Base-by-base conservation (phyloP, 805 yeast species). In the Nakazawaea populi region DNA sequence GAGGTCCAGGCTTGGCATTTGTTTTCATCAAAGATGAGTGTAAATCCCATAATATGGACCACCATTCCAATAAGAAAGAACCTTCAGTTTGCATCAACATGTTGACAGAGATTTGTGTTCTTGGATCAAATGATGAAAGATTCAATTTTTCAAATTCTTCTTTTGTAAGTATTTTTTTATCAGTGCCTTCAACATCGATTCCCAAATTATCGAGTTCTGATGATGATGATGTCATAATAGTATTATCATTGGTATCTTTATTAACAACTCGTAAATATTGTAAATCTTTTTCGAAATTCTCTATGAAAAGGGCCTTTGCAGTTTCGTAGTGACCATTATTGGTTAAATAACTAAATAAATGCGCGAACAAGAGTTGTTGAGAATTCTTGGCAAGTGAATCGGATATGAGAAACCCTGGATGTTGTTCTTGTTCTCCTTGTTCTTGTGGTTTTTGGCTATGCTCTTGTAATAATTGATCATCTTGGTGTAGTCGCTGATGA, bases 61-160 rank as follows among this genome's bases (percentile, higher is more conserved):
- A 80, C 85, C 85, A 80, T 55, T 80, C 83, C 45, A 75, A 60
- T 11, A 80, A 60, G 53, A 77, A 77, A 0, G 80, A 70, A 24
- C 76, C 79, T 4, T 71, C 68, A 1, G 73, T 65, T 34, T 70
- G 64, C 66, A 71, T 70, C 37, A 73, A 59, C 73, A 71, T 72
- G 51, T 72, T 66, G 2, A 68, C 66, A 18, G 64, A 64, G 4
- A 68, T 42, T 9, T 46, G 31, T n/a, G 28, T 34, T 12, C 27
- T 28, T 12, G 45, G 36, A 32, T 49, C 52, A 29, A 49, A 28
- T 9, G 28, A 29, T 11, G 18, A 14, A 4, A 44, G 24, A 39
- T 49, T 36, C 18, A 44, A 11, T 10, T 40, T 40, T n/a, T 30
- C 44, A 38, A 49, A 27, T 4, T 44, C 52, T n/a, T 32, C 18